phyloP scores from a whole-genome alignment of 768 basidiomycete species.

The Cubamyces sp. region DNA sequence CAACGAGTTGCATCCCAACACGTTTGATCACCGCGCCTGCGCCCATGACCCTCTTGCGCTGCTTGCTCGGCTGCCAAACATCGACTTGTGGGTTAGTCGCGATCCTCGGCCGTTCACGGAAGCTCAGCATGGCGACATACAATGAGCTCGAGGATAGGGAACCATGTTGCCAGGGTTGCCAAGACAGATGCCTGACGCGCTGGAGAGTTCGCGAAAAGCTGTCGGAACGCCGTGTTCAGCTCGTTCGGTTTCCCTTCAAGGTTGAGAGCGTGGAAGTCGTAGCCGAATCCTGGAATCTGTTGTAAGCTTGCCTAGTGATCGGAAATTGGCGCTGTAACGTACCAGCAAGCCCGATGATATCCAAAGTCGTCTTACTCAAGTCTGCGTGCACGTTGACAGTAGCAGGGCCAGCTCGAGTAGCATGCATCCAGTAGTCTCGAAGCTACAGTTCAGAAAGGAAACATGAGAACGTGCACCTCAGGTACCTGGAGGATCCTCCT shows the following conservation, averaged over 20 bases:
- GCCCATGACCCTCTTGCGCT: background rate
- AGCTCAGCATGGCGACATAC: constrained; percentile 7
- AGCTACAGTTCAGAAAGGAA: constrained; percentile 1
- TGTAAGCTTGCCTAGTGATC: background rate
- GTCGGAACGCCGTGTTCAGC: constrained; percentile 35
- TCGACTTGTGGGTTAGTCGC: background rate
- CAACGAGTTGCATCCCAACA: constrained; percentile 34
- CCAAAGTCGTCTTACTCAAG: constrained; percentile 41
- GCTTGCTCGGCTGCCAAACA: constrained; percentile 11
- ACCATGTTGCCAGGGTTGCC: constrained; percentile 1
- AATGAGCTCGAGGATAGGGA: constrained; percentile 30
- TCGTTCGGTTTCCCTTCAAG: constrained; percentile 34
- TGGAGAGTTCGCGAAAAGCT: constrained; percentile 22
- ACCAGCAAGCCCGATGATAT: constrained; percentile 48
- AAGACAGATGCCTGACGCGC: background rate
- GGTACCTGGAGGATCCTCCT: background rate
- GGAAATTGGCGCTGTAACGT: background rate
- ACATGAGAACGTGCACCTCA: no score
- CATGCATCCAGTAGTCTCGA: constrained; percentile 9
- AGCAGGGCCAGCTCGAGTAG: constrained; percentile 12
- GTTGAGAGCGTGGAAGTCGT: constrained; percentile 39
- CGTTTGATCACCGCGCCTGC: constrained; percentile 28
- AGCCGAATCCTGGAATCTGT: constrained; percentile 36
- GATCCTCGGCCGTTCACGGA: background rate
- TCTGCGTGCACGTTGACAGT: constrained; percentile 38